A percentile compares a stretch with the other conserved stretches of the same genome.
Evolutionary conservation across 2,329 filamentous ascomycete species (phyloP).

Genomic region (Ascochyta pisi): DNA sequence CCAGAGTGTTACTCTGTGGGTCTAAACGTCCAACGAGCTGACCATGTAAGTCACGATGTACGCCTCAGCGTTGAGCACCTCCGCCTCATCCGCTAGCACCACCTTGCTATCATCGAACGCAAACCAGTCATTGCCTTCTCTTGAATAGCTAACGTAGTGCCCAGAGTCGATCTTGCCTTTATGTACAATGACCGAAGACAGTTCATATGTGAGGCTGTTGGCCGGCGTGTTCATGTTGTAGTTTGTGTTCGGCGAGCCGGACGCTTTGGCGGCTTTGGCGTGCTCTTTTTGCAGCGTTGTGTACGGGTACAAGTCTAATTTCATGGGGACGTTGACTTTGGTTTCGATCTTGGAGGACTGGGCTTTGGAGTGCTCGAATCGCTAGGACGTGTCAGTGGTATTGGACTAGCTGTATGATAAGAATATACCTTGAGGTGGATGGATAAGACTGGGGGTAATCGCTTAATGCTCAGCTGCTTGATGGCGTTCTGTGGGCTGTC

Average conservation of each 20-base stretch:
- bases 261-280: constrained; percentile 32
- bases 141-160: constrained; percentile 89
- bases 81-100: constrained; percentile 79
- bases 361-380: constrained; percentile 78
- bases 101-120: constrained; percentile 96
- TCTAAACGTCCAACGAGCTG: constrained; percentile 39
- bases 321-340: constrained; percentile 82
- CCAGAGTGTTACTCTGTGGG: no score
- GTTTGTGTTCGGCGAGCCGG: constrained; percentile 49
- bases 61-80: constrained; percentile 84
- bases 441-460: constrained; percentile 84
- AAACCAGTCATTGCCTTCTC: constrained; percentile 88
- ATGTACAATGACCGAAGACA: constrained; percentile 89
- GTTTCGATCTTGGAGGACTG: constrained; percentile 87
- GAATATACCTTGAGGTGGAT: constrained; percentile 84
- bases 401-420: background rate
- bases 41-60: constrained; percentile 84
- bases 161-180: constrained; percentile 92
- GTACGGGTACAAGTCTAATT: constrained; percentile 90
- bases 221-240: constrained; percentile 42
- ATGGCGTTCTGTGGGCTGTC: constrained; percentile 76
- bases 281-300: constrained; percentile 66
- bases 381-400: constrained; percentile 49
- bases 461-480: constrained; percentile 83
- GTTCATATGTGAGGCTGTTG: constrained; percentile 77